Percentiles rank a stretch among this genome's conserved stretches.
Evolutionary conservation across 2,329 filamentous ascomycete genomes (phyloP).

Genomic region (Grosmannia penicillata): DNA sequence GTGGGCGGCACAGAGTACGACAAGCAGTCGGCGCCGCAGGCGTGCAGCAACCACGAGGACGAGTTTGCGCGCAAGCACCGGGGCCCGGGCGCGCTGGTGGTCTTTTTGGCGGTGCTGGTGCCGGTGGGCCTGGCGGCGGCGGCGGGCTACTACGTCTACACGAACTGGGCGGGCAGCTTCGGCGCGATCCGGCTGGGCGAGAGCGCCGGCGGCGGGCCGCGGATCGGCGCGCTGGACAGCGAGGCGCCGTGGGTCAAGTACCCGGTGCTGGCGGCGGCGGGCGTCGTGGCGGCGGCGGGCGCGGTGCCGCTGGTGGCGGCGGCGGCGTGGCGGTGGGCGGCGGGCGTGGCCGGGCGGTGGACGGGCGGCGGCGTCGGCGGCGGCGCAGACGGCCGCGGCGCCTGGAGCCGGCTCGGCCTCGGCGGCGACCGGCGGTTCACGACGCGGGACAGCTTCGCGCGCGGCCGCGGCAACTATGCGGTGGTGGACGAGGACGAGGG

Average conservation of each 20-base stretch:
- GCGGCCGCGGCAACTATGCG: conserved; percentile 75
- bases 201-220: conserved; percentile 18
- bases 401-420: conserved; percentile 31
- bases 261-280: conserved; percentile 60
- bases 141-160: conserved; percentile 73
- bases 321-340: conserved; percentile 55
- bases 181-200: conserved; percentile 87
- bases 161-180: conserved; percentile 77
- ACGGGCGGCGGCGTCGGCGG: conserved; percentile 17
- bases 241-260: conserved; percentile 69
- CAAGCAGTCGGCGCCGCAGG: conserved; percentile 40
- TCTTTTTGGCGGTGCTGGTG: conserved; percentile 68
- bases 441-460: conserved; percentile 76
- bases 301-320: conserved; percentile 56
- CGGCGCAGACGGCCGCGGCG: conserved; percentile 29
- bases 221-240: conserved; percentile 35
- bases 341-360: conserved; percentile 33
- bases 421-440: conserved; percentile 61
- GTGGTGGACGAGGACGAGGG: conserved; percentile 88
- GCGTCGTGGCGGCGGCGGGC: conserved; percentile 41
- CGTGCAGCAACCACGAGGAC: conserved; percentile 68
- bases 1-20: conserved; percentile 61
- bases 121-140: conserved; percentile 57
- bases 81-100: conserved; percentile 51
- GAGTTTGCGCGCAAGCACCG: conserved; percentile 58